Conservation (phyloP, 1,284 basidiomycete genomes). For the Cerrena zonata region DNA sequence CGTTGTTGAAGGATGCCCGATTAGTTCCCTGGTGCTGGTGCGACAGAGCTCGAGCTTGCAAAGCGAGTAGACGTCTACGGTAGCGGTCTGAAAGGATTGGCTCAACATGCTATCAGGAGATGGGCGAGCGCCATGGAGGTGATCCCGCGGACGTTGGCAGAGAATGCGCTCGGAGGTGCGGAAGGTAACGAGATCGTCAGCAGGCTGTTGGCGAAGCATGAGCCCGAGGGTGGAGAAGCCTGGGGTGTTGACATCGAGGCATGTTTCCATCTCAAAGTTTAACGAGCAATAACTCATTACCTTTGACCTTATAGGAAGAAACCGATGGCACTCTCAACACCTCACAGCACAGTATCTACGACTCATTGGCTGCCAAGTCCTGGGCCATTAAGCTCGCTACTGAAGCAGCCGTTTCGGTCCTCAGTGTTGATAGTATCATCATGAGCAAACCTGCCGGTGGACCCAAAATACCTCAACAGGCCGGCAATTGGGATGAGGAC, state of each 20-base stretch:
- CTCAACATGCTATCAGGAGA: constrained; percentile 90
- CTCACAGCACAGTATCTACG: constrained; percentile 63
- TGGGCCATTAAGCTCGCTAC: constrained; percentile 89
- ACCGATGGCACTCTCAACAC: constrained; percentile 69
- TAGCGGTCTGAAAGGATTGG: constrained; percentile 82
- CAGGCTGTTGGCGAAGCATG: constrained; percentile 85
- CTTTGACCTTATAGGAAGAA: constrained; percentile 52
- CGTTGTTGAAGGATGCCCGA: constrained; percentile 83
- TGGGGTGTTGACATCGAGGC: constrained; percentile 95
- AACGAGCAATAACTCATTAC: not conserved
- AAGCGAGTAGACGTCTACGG: constrained; percentile 82
- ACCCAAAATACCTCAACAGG: constrained; percentile 77
- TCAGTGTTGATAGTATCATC: constrained; percentile 96
- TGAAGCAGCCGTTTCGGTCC: constrained; percentile 89
- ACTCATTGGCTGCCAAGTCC: constrained; percentile 81
- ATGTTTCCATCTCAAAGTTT: too few relatives aligned
- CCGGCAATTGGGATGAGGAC: constrained; percentile 79
- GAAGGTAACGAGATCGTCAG: constrained; percentile 91
- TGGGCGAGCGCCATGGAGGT: constrained; percentile 91
- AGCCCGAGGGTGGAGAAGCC: constrained; percentile 58
- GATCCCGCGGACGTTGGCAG: constrained; percentile 87
- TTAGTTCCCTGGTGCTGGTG: constrained; percentile 93
- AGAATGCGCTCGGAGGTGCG: constrained; percentile 87
- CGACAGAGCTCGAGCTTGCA: constrained; percentile 88
- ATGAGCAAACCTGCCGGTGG: constrained; percentile 92